Evolutionary conservation across 179 eudicot species (phyloP), one percentile per base, ranked within the genome.

Genomic region (Silene coronaria): DNA sequence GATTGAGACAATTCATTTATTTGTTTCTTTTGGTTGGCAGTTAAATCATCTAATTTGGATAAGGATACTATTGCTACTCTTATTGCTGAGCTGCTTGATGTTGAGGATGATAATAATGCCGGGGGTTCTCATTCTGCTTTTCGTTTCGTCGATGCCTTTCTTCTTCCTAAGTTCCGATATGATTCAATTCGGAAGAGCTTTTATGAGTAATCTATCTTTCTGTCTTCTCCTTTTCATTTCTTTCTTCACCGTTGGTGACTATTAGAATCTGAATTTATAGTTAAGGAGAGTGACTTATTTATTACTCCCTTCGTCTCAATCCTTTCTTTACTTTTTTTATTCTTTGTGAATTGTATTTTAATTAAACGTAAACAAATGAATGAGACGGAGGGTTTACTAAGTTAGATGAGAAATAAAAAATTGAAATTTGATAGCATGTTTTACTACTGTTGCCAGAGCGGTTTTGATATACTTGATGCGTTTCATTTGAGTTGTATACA

Each of bases 1-100:
- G 45, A 38, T 38, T 38, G 45, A 9, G 45, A 38, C 45, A 12
- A 19, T 75, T 27, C 6, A 26, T 22, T 63, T 63, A 2, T 3
- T 19, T 12, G 30, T 59, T 76, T 68, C 1, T 65, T 27, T 23
- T 6, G 23, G 26, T 70, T 79, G 72, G 84, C 88, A 93, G 97
- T 90, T 88, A 91, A 89, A 75, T 91, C 97, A 9, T 86, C 94
- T 46, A 90, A 82, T 67, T 57, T 94, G 87, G 97, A 94, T 58
- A 86, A 83, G 85, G 96, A 84, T 28, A 71, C 89, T 3, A 77
- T 94, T 64, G 84, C 60, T 23, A 81, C 84, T 0, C 90, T 89
- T 48, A 86, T 87, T 53, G 81, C 82, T 42, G 74, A 73, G 62
- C 76, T 90, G 22, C 69, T 90, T 67, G 87, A 87, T 63, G 90